Percentiles rank a stretch among this genome's conserved stretches.
phyloP scores from a whole-genome alignment of 2,329 filamentous ascomycete genomes.

The Sporothrix luriei region DNA sequence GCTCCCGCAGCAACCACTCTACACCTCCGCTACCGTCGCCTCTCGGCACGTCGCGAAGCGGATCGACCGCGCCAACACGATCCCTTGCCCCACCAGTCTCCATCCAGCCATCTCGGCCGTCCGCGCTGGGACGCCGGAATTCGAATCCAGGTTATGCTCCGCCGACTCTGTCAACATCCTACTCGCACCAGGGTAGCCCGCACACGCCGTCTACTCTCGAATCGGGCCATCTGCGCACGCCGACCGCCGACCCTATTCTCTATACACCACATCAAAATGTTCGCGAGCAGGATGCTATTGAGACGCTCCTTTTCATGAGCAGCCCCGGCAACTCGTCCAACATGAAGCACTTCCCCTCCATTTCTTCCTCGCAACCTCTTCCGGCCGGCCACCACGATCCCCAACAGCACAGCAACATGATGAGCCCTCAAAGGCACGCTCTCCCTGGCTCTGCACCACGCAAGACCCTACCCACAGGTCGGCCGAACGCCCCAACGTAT shows the following conservation, averaged over 20 bases:
- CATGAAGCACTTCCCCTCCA: conserved; percentile 57
- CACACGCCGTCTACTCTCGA: conserved; percentile 47
- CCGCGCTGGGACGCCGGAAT: conserved; percentile 50
- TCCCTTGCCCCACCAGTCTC: conserved; percentile 57
- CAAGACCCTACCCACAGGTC: conserved; percentile 55
- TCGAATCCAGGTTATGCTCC: conserved; percentile 52
- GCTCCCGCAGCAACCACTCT: conserved; percentile 21
- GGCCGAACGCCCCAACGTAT: conserved; percentile 39
- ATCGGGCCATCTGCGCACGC: conserved; percentile 41
- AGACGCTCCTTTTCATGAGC: conserved; percentile 79
- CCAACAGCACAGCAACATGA: conserved; percentile 35
- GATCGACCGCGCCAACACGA: conserved; percentile 44
- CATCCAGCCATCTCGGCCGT: conserved; percentile 53
- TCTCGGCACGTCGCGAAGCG: conserved; percentile 33
- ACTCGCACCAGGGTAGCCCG: conserved; percentile 45
- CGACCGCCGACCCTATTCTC: conserved; percentile 56
- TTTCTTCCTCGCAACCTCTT: conserved; percentile 43
- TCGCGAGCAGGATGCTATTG: conserved; percentile 79
- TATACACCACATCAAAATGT: conserved; percentile 70
- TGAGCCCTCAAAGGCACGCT: conserved; percentile 43
- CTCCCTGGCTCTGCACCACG: conserved; percentile 53
- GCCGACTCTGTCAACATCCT: conserved; percentile 54
- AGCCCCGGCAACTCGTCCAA: conserved; percentile 72
- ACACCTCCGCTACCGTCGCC: conserved; percentile 32
- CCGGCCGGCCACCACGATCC: conserved; percentile 42